Conservation (phyloP, 768 basidiomycete genomes). For the Lentinula sp. region DNA sequence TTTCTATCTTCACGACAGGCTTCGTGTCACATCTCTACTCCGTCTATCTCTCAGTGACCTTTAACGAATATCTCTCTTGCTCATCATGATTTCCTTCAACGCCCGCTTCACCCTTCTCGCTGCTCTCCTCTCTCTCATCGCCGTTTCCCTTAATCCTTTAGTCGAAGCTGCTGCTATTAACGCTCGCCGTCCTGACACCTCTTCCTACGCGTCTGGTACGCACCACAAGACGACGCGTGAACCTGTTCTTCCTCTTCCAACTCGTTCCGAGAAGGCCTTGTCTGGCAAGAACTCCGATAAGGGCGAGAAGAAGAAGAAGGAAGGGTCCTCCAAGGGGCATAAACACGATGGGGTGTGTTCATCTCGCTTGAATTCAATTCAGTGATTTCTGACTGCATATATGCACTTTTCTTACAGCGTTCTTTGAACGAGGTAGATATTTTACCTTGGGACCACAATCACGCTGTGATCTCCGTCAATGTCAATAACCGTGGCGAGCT, state of each 20-base stretch:
- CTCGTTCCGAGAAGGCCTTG: not conserved
- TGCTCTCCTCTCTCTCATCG: conserved; percentile 38
- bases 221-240: not conserved
- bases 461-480: not conserved
- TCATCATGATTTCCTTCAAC: conserved; percentile 44
- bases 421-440: not conserved
- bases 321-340: not conserved
- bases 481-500: not conserved
- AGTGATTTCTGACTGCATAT: not conserved
- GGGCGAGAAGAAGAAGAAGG: not conserved
- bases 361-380: not conserved
- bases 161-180: conserved; percentile 35
- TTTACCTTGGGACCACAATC: not conserved
- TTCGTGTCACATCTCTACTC: conserved; percentile 11
- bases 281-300: not conserved
- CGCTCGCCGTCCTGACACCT: conserved; percentile 10
- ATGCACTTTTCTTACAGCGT: not conserved
- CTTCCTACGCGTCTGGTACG: not conserved
- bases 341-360: not conserved
- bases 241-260: not conserved
- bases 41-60: conserved; percentile 6
- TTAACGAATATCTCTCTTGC: conserved; percentile 7
- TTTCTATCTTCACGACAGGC: conserved; percentile 8
- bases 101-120: conserved; percentile 40
- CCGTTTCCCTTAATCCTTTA: conserved; percentile 26